Percentiles rank a stretch among this genome's conserved stretches.
phyloP scores from a whole-genome alignment of 2,329 filamentous ascomycete genomes.

The Periglandula ipomoeae region DNA sequence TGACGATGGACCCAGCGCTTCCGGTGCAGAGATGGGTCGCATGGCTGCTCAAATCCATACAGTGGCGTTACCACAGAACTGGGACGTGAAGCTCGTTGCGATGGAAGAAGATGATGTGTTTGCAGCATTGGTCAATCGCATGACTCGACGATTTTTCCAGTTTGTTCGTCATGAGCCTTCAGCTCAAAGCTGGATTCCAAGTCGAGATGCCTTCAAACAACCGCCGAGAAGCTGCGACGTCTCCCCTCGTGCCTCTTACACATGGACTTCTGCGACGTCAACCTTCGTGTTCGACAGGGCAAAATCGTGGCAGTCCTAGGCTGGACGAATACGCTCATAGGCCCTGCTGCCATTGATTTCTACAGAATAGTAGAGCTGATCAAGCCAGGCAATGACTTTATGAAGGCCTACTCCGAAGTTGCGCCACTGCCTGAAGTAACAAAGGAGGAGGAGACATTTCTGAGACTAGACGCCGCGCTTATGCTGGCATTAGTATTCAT shows the following conservation, averaged over 20 bases:
- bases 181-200: slow-evolving; percentile 3
- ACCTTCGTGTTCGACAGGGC: slow-evolving; percentile 5
- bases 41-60: slow-evolving; percentile 10
- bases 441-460: slow-evolving; percentile 7
- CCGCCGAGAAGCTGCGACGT: slow-evolving; percentile 5
- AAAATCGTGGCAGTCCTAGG: slow-evolving; percentile 10
- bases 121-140: slow-evolving; percentile 7
- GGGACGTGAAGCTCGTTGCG: slow-evolving; percentile 9
- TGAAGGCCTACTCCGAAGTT: slow-evolving; percentile 7
- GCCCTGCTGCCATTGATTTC: slow-evolving; percentile 9
- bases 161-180: slow-evolving; percentile 6
- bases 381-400: slow-evolving; percentile 4
- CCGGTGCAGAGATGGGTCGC: slow-evolving; percentile 7
- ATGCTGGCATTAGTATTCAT: slow-evolving; percentile 13
- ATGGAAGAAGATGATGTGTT: slow-evolving; percentile 7
- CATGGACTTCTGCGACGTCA: slow-evolving; percentile 12
- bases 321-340: slow-evolving; percentile 12
- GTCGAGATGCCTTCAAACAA: neutral
- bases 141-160: slow-evolving; percentile 9
- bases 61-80: too few species aligned
- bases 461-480: slow-evolving; percentile 12
- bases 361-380: slow-evolving; percentile 11
- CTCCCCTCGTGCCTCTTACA: slow-evolving; percentile 8
- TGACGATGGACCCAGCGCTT: slow-evolving; percentile 4
- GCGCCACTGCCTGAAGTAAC: slow-evolving; percentile 3